Evolutionary conservation across 345 rosid species (phyloP).

Genomic region (Xanthoceras sorbifolium): DNA sequence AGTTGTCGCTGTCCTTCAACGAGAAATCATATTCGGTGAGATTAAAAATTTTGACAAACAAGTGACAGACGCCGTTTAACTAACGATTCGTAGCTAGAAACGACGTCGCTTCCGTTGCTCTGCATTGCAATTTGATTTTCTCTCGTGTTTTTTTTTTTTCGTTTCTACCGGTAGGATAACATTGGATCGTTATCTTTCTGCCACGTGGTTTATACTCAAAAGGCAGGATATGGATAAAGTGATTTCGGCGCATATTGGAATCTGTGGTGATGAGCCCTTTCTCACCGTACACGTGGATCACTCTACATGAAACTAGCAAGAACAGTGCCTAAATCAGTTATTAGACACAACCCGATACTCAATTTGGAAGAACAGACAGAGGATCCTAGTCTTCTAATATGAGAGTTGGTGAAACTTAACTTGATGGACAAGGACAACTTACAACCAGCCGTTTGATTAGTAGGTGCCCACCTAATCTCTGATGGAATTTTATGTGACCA

Average conservation of each 20-base stretch:
- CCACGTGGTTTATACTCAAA: slow-evolving; percentile 30
- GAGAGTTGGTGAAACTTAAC: neutral
- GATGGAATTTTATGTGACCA: no score
- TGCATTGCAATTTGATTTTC: neutral
- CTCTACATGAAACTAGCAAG: neutral
- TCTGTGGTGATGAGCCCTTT: slow-evolving; percentile 10
- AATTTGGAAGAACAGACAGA: no score
- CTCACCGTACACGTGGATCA: slow-evolving; percentile 29
- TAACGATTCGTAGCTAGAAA: no score
- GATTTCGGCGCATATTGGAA: neutral
- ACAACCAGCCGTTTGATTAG: no score
- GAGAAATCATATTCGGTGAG: slow-evolving; percentile 4
- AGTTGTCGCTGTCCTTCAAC: slow-evolving; percentile 35
- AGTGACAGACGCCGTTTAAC: slow-evolving; percentile 2
- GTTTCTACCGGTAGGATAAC: neutral
- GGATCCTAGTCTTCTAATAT: no score
- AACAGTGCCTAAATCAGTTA: no score
- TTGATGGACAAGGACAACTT: neutral
- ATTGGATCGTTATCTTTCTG: neutral
- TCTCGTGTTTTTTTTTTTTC: no score
- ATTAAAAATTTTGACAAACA: neutral
- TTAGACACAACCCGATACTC: no score
- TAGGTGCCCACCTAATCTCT: neutral
- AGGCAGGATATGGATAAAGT: slow-evolving; percentile 4
- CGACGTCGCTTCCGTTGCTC: neutral